Evolutionary conservation across 2,329 filamentous ascomycete genomes (phyloP).

Genomic region (Ciborinia camelliae): DNA sequence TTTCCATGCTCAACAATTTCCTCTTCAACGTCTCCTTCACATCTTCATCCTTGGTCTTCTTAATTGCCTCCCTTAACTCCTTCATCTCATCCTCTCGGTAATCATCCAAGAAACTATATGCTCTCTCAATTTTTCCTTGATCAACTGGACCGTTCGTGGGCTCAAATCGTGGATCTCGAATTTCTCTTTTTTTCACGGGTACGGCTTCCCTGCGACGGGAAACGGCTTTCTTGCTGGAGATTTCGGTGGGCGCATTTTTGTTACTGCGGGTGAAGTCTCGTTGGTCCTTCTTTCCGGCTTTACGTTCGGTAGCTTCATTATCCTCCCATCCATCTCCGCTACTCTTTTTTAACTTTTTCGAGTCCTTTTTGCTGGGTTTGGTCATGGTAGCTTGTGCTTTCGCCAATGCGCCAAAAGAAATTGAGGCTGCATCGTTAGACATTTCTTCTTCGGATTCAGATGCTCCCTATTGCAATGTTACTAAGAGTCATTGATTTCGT

Average conservation of each 20-base stretch:
- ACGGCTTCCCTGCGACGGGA: slow-evolving; percentile 75
- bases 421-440: slow-evolving; percentile 45
- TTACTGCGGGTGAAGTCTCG: slow-evolving; percentile 53
- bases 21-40: slow-evolving; percentile 70
- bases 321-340: slow-evolving; percentile 36
- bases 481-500: not conserved
- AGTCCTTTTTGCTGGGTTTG: slow-evolving; percentile 34
- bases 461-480: slow-evolving; percentile 22
- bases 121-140: slow-evolving; percentile 59
- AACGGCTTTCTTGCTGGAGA: slow-evolving; percentile 80
- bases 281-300: slow-evolving; percentile 40
- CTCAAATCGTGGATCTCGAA: slow-evolving; percentile 88
- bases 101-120: slow-evolving; percentile 84
- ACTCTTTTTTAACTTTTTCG: slow-evolving; percentile 41
- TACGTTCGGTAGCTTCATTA: slow-evolving; percentile 43
- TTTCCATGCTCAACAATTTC: slow-evolving; percentile 74
- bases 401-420: slow-evolving; percentile 88
- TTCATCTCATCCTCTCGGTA: slow-evolving; percentile 83
- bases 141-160: slow-evolving; percentile 55
- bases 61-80: slow-evolving; percentile 65
- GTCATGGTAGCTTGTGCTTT: slow-evolving; percentile 73
- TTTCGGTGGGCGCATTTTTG: slow-evolving; percentile 86
- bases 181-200: slow-evolving; percentile 52
- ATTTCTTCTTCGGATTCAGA: slow-evolving; percentile 24
- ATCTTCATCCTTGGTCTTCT: slow-evolving; percentile 61